Evolutionary conservation across 306 rosid species (phyloP).

Genomic region (Trichosanthes truncata): DNA sequence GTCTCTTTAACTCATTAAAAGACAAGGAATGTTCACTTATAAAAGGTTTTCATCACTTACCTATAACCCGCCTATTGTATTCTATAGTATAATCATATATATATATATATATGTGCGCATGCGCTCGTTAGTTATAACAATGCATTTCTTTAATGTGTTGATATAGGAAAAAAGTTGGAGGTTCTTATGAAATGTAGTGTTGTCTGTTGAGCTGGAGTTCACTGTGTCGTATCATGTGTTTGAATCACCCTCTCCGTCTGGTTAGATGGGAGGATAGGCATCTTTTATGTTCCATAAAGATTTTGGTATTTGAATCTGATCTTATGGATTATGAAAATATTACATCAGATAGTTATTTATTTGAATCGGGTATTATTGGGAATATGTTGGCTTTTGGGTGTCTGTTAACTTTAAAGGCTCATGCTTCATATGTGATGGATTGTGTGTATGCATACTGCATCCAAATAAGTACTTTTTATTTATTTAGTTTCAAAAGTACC

Average conservation of each 20-base stretch:
- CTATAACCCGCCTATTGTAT: background rate
- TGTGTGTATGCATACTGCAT: background rate
- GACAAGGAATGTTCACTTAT: constrained; percentile 23
- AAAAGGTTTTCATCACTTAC: constrained; percentile 33
- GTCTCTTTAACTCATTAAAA: constrained; percentile 53
- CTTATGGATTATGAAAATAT: background rate
- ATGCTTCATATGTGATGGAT: background rate
- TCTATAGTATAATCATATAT: background rate
- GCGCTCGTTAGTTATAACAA: background rate
- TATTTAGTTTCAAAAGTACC: background rate
- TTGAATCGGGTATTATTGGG: no score
- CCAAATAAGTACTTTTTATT: background rate
- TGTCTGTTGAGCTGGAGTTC: background rate
- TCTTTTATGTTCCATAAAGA: background rate
- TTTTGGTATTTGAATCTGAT: background rate
- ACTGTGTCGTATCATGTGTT: background rate
- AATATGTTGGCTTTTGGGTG: background rate
- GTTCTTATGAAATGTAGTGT: background rate
- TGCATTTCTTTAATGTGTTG: background rate
- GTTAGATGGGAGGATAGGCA: background rate
- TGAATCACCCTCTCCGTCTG: background rate
- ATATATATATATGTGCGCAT: no score
- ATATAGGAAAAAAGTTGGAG: background rate
- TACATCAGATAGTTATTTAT: background rate
- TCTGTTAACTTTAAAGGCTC: background rate